Conservation (phyloP, 805 yeast genomes). For the Barnettozyma siamensis region DNA sequence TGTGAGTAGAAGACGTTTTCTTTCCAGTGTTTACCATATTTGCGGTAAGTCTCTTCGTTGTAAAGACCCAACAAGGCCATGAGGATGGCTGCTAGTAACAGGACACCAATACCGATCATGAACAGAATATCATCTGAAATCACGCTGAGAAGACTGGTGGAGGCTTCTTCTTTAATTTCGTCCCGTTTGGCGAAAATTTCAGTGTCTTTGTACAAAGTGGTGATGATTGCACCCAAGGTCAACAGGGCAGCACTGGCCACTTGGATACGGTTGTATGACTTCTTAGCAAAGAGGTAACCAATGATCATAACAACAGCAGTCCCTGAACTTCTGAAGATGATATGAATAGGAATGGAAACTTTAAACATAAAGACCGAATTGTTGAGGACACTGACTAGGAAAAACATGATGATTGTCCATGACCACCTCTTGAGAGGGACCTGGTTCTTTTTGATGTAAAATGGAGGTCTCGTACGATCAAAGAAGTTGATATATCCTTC, state of each 20-base stretch:
- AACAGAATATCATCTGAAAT: slow-evolving; percentile 16
- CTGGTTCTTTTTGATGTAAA: slow-evolving; percentile 29
- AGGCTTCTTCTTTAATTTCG: slow-evolving; percentile 2
- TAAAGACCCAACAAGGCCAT: slow-evolving; percentile 54
- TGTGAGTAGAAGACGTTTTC: slow-evolving; percentile 62
- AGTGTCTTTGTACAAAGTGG: slow-evolving; percentile 29
- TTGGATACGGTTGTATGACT: slow-evolving; percentile 40
- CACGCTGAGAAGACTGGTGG: neutral
- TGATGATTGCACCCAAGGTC: slow-evolving; percentile 48
- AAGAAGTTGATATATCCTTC: slow-evolving; percentile 34
- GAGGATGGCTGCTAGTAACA: slow-evolving; percentile 43
- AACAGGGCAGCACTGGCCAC: slow-evolving; percentile 43
- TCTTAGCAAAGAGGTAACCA: slow-evolving; percentile 42
- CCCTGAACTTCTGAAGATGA: slow-evolving; percentile 57
- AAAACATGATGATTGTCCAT: slow-evolving; percentile 43
- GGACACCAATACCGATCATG: slow-evolving; percentile 29
- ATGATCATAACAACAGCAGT: slow-evolving; percentile 53
- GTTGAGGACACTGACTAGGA: slow-evolving; percentile 43
- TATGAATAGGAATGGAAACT: slow-evolving; percentile 60
- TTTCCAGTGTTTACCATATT: slow-evolving; percentile 57
- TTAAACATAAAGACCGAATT: slow-evolving; percentile 52
- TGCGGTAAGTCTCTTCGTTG: slow-evolving; percentile 43
- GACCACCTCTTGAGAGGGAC: slow-evolving; percentile 40
- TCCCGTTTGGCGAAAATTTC: slow-evolving; percentile 21
- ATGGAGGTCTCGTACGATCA: slow-evolving; percentile 25